phyloP scores from a whole-genome alignment of 73 alveolate species.

The Durusdinium trenchii region DNA sequence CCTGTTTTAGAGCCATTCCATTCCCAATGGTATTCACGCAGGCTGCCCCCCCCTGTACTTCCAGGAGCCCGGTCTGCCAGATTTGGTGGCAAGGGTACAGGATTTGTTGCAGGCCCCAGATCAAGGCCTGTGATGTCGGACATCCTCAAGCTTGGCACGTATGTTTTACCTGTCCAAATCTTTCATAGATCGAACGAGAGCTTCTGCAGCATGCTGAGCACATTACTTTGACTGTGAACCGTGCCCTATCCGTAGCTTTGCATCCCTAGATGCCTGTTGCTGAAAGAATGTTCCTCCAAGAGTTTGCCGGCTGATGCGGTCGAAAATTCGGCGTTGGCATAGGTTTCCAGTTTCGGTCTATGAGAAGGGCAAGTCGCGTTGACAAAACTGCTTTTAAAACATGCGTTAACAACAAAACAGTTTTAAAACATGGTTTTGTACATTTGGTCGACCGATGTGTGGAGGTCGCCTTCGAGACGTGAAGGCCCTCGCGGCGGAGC shows the following conservation, averaged over 20 bases:
- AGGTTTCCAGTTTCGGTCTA: not conserved
- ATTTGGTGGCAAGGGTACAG: conserved; percentile 23
- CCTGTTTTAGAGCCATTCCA: too few relatives aligned
- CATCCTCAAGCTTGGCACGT: not conserved
- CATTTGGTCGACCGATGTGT: not conserved
- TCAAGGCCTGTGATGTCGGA: not conserved
- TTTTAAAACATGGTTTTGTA: not conserved
- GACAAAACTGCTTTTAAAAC: not conserved
- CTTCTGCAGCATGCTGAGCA: too few relatives aligned
- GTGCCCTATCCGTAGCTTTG: not conserved
- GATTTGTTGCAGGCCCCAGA: conserved; percentile 24
- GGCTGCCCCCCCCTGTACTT: too few relatives aligned
- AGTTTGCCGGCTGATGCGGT: too few relatives aligned
- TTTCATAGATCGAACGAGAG: not conserved
- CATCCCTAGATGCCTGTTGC: not conserved
- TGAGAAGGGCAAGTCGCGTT: not conserved
- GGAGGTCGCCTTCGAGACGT: conserved; percentile 13
- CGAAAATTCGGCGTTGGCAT: too few relatives aligned
- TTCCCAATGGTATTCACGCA: too few relatives aligned
- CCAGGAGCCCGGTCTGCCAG: conserved; percentile 12
- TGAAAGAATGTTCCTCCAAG: not conserved
- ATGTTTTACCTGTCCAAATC: too few relatives aligned
- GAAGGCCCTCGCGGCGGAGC: conserved; percentile 33
- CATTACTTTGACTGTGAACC: too few relatives aligned
- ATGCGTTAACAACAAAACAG: not conserved